Conservation (phyloP, 345 rosid species). For the Boechera stricta region DNA sequence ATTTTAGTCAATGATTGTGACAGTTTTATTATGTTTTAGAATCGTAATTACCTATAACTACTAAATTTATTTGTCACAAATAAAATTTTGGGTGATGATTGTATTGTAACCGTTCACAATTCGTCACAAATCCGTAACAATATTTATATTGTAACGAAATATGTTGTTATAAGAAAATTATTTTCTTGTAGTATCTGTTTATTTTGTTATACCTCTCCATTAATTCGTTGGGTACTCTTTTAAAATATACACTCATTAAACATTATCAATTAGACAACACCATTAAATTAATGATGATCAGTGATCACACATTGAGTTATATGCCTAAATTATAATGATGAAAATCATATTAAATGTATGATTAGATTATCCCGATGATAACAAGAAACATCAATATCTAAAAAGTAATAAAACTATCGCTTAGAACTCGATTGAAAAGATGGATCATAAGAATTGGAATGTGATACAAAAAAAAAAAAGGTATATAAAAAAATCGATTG, state of each 20-base stretch:
- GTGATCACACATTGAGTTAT: neutral
- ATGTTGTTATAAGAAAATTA: too few relatives aligned
- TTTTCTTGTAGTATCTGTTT: neutral
- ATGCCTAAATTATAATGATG: neutral
- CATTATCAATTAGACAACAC: conserved; percentile 3
- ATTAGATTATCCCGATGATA: neutral
- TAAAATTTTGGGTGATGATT: too few relatives aligned
- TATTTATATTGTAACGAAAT: too few relatives aligned
- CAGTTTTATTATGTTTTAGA: too few relatives aligned
- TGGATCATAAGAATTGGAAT: conserved; percentile 5
- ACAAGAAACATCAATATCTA: conserved; percentile 19
- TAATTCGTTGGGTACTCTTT: neutral
- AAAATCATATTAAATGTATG: neutral
- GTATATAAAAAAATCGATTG: conserved; percentile 1
- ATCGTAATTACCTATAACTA: too few relatives aligned
- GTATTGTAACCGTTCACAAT: too few relatives aligned
- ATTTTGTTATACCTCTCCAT: neutral
- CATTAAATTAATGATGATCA: neutral
- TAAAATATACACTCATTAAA: neutral
- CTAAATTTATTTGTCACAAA: too few relatives aligned
- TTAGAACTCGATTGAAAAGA: neutral
- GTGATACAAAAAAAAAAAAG: neutral
- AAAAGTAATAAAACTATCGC: conserved; percentile 1
- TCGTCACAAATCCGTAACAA: too few relatives aligned
- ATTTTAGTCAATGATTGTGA: too few relatives aligned